Evolutionary conservation across 352 stramenopile species (phyloP), one percentile per base, ranked within the genome.

Genomic region (Phytophthora pinifolia): DNA sequence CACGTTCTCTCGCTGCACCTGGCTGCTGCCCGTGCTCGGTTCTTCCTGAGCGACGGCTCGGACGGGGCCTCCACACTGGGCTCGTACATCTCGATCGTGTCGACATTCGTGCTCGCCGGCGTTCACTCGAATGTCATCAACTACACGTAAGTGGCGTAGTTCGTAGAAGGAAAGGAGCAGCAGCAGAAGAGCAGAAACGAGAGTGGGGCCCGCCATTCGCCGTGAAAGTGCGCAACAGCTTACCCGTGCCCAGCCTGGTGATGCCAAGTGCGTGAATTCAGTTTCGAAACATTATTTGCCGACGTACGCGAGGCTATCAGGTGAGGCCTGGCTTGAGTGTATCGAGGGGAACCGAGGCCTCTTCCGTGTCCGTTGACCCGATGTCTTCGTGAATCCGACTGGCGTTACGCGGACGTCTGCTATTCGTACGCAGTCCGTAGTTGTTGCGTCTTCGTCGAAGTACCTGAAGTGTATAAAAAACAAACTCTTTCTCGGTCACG

Each of bases 1-100:
- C 66, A 92, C 83, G 47, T 95, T 88, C 53, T 79, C 78, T 8
- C 76, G 84, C 14, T 94, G 86, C 66, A 92, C 84, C 70, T 96
- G 41, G 61, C 90, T 35, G 84, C 84, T 36, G 89, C 84, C 20
- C 81, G 86, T 27, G 86, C 84, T 15, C 82, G 86, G 18, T 92
- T 91, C 57, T 96, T 90, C 50, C 37, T 88, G 38, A 65, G 83
- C 43, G 84, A 88, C 8, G 74, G 46, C 12, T 86, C 76, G 29
- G 72, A 86, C 46, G 76, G 70, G 20, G 61, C 62, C 35, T 82
- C 72, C 20, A 82, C 69, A 5, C 70, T 83, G 29, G 70, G 70
- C 18, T 83, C 76, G 25, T 76, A 69, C 67, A 77, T 66, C 55
- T 83, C 73, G 32, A 79, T 69, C 38, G 45, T 59, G 33, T 83